Conservation (phyloP, 148 eudicot species). For the Rhododendron vialii region DNA sequence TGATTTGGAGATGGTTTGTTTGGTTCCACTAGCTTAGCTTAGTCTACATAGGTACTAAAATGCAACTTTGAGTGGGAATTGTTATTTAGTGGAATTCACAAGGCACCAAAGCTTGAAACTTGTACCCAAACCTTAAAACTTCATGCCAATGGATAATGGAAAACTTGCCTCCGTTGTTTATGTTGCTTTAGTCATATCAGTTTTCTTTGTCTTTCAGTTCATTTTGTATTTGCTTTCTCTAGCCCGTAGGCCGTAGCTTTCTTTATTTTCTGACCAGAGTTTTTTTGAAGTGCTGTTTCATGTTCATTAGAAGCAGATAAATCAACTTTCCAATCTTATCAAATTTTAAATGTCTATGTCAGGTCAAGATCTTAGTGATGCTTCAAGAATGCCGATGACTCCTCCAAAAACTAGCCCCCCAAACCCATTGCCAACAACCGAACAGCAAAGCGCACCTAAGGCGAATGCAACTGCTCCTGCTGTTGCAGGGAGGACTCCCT, state of each 20-base stretch:
- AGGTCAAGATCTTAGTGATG: constrained; percentile 57
- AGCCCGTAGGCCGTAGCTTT: neutral
- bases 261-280: neutral
- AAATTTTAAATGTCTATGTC: constrained; percentile 2
- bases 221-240: neutral
- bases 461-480: constrained; percentile 69
- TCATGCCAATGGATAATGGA: neutral
- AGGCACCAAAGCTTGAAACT: neutral
- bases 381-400: constrained; percentile 29
- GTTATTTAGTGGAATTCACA: neutral
- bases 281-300: neutral
- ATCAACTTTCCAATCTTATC: neutral
- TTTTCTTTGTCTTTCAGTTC: neutral
- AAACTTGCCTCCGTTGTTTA: neutral
- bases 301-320: neutral
- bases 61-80: neutral
- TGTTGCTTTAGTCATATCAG: neutral
- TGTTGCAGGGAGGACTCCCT: constrained; percentile 73
- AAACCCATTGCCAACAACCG: constrained; percentile 57
- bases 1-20: neutral
- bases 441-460: constrained; percentile 54
- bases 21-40: neutral
- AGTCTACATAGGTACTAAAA: neutral
- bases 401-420: constrained; percentile 37
- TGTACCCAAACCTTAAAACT: neutral